Conservation (phyloP, 495 filamentous ascomycete species). For the Thozetella sp. region DNA sequence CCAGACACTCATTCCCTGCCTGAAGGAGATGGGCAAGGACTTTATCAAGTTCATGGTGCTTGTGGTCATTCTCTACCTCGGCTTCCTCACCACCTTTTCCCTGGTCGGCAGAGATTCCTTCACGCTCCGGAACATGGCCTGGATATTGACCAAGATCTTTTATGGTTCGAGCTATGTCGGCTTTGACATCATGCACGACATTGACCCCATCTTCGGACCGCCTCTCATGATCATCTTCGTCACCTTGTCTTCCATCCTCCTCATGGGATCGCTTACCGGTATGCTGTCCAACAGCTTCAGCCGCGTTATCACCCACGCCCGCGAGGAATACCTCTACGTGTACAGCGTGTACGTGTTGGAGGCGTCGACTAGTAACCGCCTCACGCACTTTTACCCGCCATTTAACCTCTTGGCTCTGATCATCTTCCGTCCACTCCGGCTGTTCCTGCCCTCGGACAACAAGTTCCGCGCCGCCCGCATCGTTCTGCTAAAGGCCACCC, state of each 20-base stretch:
- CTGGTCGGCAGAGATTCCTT: constrained; percentile 81
- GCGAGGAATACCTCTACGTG: constrained; percentile 87
- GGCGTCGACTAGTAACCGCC: constrained; percentile 73
- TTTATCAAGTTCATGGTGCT: constrained; percentile 89
- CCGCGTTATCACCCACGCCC: constrained; percentile 69
- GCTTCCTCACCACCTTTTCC: constrained; percentile 91
- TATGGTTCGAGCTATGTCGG: constrained; percentile 77
- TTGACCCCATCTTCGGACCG: constrained; percentile 55
- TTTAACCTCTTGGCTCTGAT: constrained; percentile 83
- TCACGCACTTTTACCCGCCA: constrained; percentile 78
- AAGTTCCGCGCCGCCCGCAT: constrained; percentile 75
- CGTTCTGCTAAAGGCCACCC: constrained; percentile 68
- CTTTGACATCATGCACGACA: constrained; percentile 61
- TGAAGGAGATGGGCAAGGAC: constrained; percentile 94
- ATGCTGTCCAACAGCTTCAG: constrained; percentile 89
- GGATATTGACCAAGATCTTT: constrained; percentile 85
- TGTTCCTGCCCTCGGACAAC: constrained; percentile 69
- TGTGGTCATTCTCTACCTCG: constrained; percentile 80
- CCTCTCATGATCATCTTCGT: constrained; percentile 83
- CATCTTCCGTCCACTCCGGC: constrained; percentile 79
- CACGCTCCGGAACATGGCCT: constrained; percentile 75
- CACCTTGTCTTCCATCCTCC: constrained; percentile 82
- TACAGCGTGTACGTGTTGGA: constrained; percentile 77
- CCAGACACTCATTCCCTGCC: constrained; percentile 68
- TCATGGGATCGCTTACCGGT: constrained; percentile 91